Percentiles rank a stretch among this genome's conserved stretches.
Evolutionary conservation across 257 asterid genomes (phyloP).

Genomic region (Solanum lignicaule): DNA sequence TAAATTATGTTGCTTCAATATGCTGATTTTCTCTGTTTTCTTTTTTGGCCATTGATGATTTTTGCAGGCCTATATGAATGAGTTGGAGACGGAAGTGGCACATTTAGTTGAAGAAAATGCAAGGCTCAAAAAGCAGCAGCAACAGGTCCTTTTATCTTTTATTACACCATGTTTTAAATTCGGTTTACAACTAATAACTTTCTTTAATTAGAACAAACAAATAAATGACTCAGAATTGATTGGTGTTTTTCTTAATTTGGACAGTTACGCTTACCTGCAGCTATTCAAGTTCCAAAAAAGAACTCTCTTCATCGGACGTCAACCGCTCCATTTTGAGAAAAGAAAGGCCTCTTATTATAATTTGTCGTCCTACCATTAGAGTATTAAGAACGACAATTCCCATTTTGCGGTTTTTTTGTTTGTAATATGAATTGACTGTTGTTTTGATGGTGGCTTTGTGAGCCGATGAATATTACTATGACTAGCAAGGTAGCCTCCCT

Average conservation of each 20-base stretch:
- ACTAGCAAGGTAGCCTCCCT: not conserved
- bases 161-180: not conserved
- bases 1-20: too few relatives aligned
- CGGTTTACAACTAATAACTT: not conserved
- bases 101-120: constrained; percentile 59
- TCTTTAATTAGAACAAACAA: not conserved
- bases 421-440: not conserved
- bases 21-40: not conserved
- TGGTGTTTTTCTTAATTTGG: not conserved
- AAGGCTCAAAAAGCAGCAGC: constrained; percentile 50
- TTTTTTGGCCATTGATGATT: not conserved
- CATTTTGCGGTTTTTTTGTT: not conserved
- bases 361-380: too few relatives aligned
- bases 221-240: not conserved
- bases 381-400: too few relatives aligned
- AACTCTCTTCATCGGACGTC: constrained; percentile 34
- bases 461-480: not conserved
- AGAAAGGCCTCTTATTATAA: not conserved
- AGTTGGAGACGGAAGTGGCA: constrained; percentile 50
- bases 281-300: constrained; percentile 26
- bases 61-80: constrained; percentile 71
- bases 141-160: constrained; percentile 26
- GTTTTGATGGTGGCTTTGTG: not conserved
- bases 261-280: constrained; percentile 36
- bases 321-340: constrained; percentile 43